Base-by-base conservation (phyloP, 2,329 filamentous ascomycete species). In the Aspergillus hiratsukae region DNA sequence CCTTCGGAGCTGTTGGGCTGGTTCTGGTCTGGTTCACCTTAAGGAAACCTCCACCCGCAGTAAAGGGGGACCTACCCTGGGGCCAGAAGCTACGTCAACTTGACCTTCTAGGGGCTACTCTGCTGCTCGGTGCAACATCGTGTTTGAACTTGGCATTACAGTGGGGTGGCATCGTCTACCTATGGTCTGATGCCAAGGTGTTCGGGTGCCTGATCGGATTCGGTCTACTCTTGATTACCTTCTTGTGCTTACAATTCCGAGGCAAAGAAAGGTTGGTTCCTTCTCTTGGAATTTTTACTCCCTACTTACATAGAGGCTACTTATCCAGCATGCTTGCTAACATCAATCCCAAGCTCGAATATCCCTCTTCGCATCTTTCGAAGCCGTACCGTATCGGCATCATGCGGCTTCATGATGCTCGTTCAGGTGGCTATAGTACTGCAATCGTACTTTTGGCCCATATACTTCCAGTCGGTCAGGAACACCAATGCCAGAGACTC, bases 381-480 rank as follows among this genome's bases (percentile, higher is more conserved):
- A 27, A 64, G 66, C 50, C 61, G 67, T 8, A 69, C 65, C 10
- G 58, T 71, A 25, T 65, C 63, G n/a, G 61, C 63, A 23, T 63
- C 58, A 62, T 64, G 14, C 59, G 63, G 41, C 60, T 69, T 60
- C 51, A 58, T 56, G 58, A 52, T 59, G 41, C 43, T 56, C 48
- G 37, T 59, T 31, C 54, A 57, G 25, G 35, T 57, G 21, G 58
- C 57, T 9, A 52, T 56, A 31, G 58, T 60, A 4, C 5, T 51
- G 14, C 56, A 58, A 27, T 57, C 61, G 3, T 71, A 65, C 54
- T 72, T 66, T 54, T 61, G 69, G n/a, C 69, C 69, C 1, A 67
- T 71, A 54, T 72, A 71, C 52, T 72, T 71, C 56, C 69, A 72
- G 53, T 64, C 70, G 2, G 64, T 71, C 46, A 67, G 66, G 53